Percentiles rank a stretch among this genome's conserved stretches.
phyloP scores from a whole-genome alignment of 2,329 filamentous ascomycete genomes.

The Phoma sp. region DNA sequence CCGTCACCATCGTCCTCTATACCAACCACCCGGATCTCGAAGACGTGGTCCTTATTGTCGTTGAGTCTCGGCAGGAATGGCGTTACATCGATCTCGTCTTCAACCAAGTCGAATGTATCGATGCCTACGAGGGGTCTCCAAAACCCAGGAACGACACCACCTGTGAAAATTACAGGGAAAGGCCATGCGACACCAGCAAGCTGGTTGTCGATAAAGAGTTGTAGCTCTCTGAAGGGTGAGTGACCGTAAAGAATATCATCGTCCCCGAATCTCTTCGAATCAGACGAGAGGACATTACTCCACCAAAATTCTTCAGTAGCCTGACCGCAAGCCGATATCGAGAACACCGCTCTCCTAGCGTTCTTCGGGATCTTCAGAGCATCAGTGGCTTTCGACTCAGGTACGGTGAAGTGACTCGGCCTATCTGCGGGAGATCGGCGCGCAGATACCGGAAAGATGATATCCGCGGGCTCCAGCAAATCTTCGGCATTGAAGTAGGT shows the following conservation, averaged over 20 bases:
- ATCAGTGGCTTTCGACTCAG: constrained; percentile 65
- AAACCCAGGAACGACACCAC: constrained; percentile 76
- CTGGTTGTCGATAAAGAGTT: constrained; percentile 74
- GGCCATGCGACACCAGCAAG: constrained; percentile 81
- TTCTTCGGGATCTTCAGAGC: constrained; percentile 70
- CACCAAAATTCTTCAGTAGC: constrained; percentile 85
- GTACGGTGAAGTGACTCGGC: constrained; percentile 72
- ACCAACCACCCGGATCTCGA: constrained; percentile 71
- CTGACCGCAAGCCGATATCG: constrained; percentile 80
- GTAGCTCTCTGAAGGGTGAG: constrained; percentile 79
- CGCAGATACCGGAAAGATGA: constrained; percentile 71
- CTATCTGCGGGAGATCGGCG: constrained; percentile 57
- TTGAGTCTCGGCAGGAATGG: constrained; percentile 74
- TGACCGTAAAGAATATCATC: constrained; percentile 68
- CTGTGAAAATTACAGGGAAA: constrained; percentile 82
- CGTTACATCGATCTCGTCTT: constrained; percentile 83
- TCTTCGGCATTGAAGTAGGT: constrained; percentile 68
- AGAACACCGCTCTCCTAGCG: constrained; percentile 72
- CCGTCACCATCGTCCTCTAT: constrained; percentile 63
- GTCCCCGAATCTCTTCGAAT: constrained; percentile 64
- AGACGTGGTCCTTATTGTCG: constrained; percentile 69
- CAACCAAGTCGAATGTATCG: constrained; percentile 78
- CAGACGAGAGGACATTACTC: constrained; percentile 73
- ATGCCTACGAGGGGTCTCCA: constrained; percentile 81
- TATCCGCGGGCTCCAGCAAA: constrained; percentile 60